Conservation (phyloP, 2,329 filamentous ascomycete species). For the Passalora sequoiae region DNA sequence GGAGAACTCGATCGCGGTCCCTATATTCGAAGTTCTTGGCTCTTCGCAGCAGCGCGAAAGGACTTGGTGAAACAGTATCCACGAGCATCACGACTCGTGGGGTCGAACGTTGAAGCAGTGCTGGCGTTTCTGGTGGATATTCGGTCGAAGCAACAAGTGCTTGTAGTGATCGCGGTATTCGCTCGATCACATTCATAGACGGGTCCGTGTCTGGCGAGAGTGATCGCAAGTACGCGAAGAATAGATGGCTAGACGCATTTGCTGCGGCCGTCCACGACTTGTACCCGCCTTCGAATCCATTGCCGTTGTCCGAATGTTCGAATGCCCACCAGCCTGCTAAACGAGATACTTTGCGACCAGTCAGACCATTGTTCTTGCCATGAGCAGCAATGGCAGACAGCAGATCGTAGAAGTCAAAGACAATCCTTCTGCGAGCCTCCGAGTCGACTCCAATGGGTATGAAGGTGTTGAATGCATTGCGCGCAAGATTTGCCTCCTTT, state of each 20-base stretch:
- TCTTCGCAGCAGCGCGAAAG: slow-evolving; percentile 81
- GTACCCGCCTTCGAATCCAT: slow-evolving; percentile 92
- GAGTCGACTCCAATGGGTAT: slow-evolving; percentile 91
- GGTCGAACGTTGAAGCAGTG: slow-evolving; percentile 71
- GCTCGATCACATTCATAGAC: slow-evolving; percentile 70
- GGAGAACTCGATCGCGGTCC: slow-evolving; percentile 77
- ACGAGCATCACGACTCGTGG: slow-evolving; percentile 96
- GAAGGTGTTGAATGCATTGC: slow-evolving; percentile 92
- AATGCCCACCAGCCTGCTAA: slow-evolving; percentile 99
- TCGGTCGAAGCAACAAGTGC: slow-evolving; percentile 87
- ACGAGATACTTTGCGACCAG: slow-evolving; percentile 86
- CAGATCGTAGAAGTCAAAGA: slow-evolving; percentile 94
- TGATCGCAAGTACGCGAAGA: slow-evolving; percentile 94
- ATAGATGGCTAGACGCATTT: slow-evolving; percentile 92
- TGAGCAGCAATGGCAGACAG: slow-evolving; percentile 86
- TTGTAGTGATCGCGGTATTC: slow-evolving; percentile 84
- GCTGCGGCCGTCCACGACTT: slow-evolving; percentile 84
- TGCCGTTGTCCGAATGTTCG: slow-evolving; percentile 78
- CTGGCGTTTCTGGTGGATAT: slow-evolving; percentile 78
- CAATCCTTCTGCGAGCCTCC: slow-evolving; percentile 76
- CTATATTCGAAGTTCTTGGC: slow-evolving; percentile 95
- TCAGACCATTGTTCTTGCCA: slow-evolving; percentile 86
- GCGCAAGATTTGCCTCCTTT: slow-evolving; percentile 83
- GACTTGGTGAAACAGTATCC: slow-evolving; percentile 87
- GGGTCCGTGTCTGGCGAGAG: slow-evolving; percentile 70